Percentiles rank a stretch among this genome's conserved stretches.
phyloP scores from a whole-genome alignment of 495 filamentous ascomycete genomes.

The Beverwykella pulmonaria region DNA sequence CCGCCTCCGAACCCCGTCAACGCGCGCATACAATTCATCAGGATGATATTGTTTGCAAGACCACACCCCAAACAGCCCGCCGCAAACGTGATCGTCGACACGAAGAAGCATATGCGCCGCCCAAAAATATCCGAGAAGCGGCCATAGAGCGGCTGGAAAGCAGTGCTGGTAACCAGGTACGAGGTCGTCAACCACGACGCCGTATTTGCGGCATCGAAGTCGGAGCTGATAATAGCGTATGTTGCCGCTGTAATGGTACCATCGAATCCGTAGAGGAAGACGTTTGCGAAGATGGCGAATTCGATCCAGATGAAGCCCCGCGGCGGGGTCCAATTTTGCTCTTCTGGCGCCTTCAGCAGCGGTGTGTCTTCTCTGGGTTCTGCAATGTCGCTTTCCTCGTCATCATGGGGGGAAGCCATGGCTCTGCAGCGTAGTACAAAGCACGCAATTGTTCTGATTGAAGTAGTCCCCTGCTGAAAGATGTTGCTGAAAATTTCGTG shows the following conservation, averaged over 20 bases:
- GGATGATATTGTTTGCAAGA: conserved; percentile 46
- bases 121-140: conserved; percentile 44
- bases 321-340: conserved; percentile 47
- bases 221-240: conserved; percentile 64
- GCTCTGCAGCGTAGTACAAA: neutral
- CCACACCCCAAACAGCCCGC: conserved; percentile 55
- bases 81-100: conserved; percentile 52
- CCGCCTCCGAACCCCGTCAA: conserved; percentile 62
- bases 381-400: neutral
- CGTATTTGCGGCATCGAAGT: conserved; percentile 56
- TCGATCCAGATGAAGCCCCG: conserved; percentile 53
- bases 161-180: conserved; percentile 60
- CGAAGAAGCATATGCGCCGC: conserved; percentile 50
- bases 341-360: conserved; percentile 45
- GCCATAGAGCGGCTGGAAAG: conserved; percentile 59
- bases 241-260: conserved; percentile 68
- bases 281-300: conserved; percentile 59
- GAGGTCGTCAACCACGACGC: conserved; percentile 61
- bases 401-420: conserved; percentile 3
- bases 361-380: conserved; percentile 45
- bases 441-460: neutral
- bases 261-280: conserved; percentile 68
- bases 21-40: conserved; percentile 53
- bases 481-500: neutral
- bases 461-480: neutral